Percentiles rank a stretch among this genome's conserved stretches.
phyloP scores from a whole-genome alignment of 768 basidiomycete genomes.

The Leccinellum luteum region DNA sequence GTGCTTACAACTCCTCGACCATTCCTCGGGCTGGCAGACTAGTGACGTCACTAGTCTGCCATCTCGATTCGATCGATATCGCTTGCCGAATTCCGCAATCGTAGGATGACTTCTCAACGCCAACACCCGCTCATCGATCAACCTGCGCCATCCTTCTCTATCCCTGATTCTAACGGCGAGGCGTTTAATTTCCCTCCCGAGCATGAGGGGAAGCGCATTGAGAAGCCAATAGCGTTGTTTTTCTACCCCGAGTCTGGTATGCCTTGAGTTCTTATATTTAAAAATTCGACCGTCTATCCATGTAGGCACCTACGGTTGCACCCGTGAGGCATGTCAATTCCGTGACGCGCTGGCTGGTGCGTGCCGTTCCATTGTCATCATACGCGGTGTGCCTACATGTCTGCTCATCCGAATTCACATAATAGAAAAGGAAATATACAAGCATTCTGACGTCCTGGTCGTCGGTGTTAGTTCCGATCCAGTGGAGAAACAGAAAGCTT shows the following conservation, averaged over 20 bases:
- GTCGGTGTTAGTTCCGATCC: conserved; percentile 75
- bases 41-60: too few species aligned
- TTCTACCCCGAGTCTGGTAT: conserved; percentile 74
- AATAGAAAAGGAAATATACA: conserved; percentile 63
- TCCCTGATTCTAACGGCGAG: conserved; percentile 63
- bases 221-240: conserved; percentile 65
- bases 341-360: conserved; percentile 71
- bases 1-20: neutral
- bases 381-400: neutral
- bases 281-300: neutral
- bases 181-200: conserved; percentile 60
- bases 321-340: conserved; percentile 78
- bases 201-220: conserved; percentile 34
- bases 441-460: conserved; percentile 59
- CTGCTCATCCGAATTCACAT: neutral
- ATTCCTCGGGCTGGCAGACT: neutral
- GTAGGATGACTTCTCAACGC: conserved; percentile 41
- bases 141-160: conserved; percentile 61
- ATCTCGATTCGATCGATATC: neutral
- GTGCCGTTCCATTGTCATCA: conserved; percentile 14
- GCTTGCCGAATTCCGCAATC: neutral
- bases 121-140: conserved; percentile 56
- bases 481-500: conserved; percentile 68
- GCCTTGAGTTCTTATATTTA: neutral
- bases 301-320: conserved; percentile 73